Evolutionary conservation across 805 yeast species (phyloP).

Genomic region (Kluyveromyces dobzhanskii): DNA sequence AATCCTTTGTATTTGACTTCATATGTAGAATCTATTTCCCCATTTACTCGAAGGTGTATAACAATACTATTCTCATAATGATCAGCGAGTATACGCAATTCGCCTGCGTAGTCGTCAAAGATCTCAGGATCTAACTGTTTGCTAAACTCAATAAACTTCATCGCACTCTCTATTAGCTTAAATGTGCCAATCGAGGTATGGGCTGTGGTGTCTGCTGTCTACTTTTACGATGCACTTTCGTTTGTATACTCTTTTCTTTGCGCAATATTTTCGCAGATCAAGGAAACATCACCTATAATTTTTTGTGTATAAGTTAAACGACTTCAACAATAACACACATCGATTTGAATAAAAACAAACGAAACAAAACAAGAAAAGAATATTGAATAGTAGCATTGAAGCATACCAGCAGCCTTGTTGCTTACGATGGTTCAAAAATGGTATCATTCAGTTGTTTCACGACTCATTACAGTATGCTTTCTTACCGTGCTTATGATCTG

Average conservation of each 20-base stretch:
- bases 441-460: constrained; percentile 9
- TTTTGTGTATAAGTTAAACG: too few species aligned
- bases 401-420: too few species aligned
- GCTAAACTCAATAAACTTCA: constrained; percentile 9
- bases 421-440: constrained; percentile 1
- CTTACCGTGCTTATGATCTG: constrained; percentile 20
- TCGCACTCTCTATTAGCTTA: not conserved
- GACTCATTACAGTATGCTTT: constrained; percentile 16
- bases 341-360: too few species aligned
- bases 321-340: too few species aligned
- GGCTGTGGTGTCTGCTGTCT: too few species aligned
- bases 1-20: constrained; percentile 29
- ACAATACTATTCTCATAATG: constrained; percentile 23
- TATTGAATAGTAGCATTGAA: too few species aligned
- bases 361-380: too few species aligned
- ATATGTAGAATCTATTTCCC: constrained; percentile 39
- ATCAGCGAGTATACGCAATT: constrained; percentile 11
- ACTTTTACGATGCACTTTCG: too few species aligned
- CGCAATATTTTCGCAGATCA: too few species aligned
- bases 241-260: too few species aligned
- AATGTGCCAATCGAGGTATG: too few species aligned
- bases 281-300: too few species aligned
- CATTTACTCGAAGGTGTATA: constrained; percentile 23
- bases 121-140: constrained; percentile 1
- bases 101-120: constrained; percentile 2